Evolutionary conservation across 768 basidiomycete genomes (phyloP), one percentile per base, ranked within the genome.

Genomic region (Mycena floridula): DNA sequence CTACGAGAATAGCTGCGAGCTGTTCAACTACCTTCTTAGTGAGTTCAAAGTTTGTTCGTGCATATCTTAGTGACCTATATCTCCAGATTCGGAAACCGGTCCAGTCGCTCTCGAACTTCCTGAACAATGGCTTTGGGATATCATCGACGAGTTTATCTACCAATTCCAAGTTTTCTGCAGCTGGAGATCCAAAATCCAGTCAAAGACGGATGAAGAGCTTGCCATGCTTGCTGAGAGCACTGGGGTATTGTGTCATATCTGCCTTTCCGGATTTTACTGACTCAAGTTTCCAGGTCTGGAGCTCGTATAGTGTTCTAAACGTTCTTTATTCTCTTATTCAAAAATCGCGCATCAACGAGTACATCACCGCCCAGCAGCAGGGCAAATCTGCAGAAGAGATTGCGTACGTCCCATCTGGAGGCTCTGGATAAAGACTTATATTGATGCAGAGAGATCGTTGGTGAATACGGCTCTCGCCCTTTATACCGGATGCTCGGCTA

Each of bases 21-120:
- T 98, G 52, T 98, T 97, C 79, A 98, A 97, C 67, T 92, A 93
- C 60, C 78, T 99, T 26, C 81, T 98, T 51, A 97, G 91, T 91
- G 54, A 47, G 86, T 69, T 13, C 42, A 46, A 32, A n/a, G n/a
- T n/a, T n/a, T n/a, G 24, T 25, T 48, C 22, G 18, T 11, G 3
- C 21, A 26, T 35, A 7, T 47, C 25, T 5, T 20, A 25, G 15
- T 24, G 47, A 15, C 39, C 37, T 44, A 45, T 43, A 16, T n/a
- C 38, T 23, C 7, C 53, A 92, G 92, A 98, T 64, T 94, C 92
- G 9, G 92, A 96, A 39, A 35, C 32, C 48, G 89, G 87, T 1
- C 95, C 95, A 2, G 92, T 97, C 0, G 65, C 82, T n/a, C 81
- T 98, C 40, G 84, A 94, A 49, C 81, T 99, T 20, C 95, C 95